Base-by-base conservation (phyloP, 192 early-diverging fungal species). In the Umbelopsis ramanniana region DNA sequence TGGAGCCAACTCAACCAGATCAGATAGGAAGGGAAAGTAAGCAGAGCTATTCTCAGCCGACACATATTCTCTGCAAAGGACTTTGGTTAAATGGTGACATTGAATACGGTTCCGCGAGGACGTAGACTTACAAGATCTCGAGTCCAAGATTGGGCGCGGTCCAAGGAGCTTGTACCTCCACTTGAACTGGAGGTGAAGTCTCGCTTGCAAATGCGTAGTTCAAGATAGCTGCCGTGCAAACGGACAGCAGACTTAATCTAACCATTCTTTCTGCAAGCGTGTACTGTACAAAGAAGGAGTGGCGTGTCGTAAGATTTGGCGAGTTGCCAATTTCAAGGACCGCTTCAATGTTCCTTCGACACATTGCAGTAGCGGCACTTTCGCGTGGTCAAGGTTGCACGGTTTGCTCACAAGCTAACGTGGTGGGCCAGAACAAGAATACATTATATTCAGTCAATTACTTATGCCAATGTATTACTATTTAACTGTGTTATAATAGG, bases 51-150 rank as follows among this genome's bases (percentile, higher is more conserved):
- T 90, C 46, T 93, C 89, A 19, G 82, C 76, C 0, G 87, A 82
- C 26, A 95, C 80, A 22, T 85, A 84, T 50, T 93, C 91, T 15
- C 91, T 93, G 74, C 68, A 46, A 45, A 46, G 54, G n/a, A 47
- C 43, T 46, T 23, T 10, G 38, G 66, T 45, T 47, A 66, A 66
- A 23, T 26, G 50, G 38, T 52, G 68, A 19, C 37, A 55, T 24
- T 10, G 35, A 35, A 15, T 48, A 68, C 52, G 46, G 26, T 11
- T 48, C 12, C 19, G 43, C 21, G 26, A 38, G 24, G 12, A 66
- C 8, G 22, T 35, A 35, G 14, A 69, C 89, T 76, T 93, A 93
- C 87, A 93, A 73, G 33, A 93, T 87, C 80, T 96, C 94, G 15
- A 95, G 85, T 0, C 87, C 70, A 35, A 93, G 80, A 26, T 91